Percentiles rank a stretch among this genome's conserved stretches.
These are phyloP conservation scores for Psilocybe sp. DNA, from an alignment of 768 basidiomycete genomes.

Conservation along the genomic window DNA sequence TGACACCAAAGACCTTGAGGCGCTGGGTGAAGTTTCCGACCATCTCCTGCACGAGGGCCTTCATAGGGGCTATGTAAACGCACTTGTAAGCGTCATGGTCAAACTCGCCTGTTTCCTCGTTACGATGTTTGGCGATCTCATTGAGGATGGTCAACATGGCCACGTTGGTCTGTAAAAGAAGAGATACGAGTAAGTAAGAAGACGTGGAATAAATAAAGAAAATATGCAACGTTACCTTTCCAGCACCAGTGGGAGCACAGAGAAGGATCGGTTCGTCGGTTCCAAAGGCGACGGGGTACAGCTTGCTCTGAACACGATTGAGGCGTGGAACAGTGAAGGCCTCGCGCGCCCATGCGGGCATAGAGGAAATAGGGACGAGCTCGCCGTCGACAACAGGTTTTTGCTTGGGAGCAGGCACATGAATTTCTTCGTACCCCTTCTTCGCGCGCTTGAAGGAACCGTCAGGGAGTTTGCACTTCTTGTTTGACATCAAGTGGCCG, in stretches of 20 bases:
- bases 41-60: constrained; percentile 98
- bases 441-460: constrained; percentile 95
- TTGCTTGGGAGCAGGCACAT: constrained; percentile 90
- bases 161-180: constrained; percentile 78
- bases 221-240: constrained; percentile 87
- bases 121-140: constrained; percentile 85
- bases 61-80: constrained; percentile 98
- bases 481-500: constrained; percentile 97
- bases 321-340: constrained; percentile 83
- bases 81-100: constrained; percentile 93
- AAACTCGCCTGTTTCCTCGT: constrained; percentile 75
- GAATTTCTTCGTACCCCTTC: constrained; percentile 98
- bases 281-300: constrained; percentile 91
- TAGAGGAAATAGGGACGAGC: constrained; percentile 61
- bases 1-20: constrained; percentile 67
- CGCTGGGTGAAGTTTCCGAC: constrained; percentile 90
- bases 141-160: constrained; percentile 94
- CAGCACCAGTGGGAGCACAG: constrained; percentile 97
- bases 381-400: constrained; percentile 63
- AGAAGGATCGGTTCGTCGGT: constrained; percentile 93
- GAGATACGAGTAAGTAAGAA: constrained; percentile 11
- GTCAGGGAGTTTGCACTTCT: constrained; percentile 95
- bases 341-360: constrained; percentile 85
- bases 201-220: background rate
- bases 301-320: constrained; percentile 90